Base-by-base conservation (phyloP, 805 yeast species). In the Saturnispora galanensis region DNA sequence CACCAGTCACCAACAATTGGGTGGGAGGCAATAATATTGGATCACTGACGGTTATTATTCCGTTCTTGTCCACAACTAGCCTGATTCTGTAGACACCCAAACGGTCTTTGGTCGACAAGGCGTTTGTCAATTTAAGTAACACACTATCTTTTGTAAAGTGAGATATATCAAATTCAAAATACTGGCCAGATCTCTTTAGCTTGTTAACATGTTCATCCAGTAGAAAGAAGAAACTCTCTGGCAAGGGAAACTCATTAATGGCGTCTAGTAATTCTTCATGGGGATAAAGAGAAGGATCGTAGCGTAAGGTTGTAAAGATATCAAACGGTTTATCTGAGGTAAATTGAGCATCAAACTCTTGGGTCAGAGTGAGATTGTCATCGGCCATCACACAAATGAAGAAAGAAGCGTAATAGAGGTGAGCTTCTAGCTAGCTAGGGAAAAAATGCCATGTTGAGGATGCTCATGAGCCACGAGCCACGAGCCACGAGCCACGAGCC, bases 281-380 rank as follows among this genome's bases (percentile, higher is more conserved):
- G 8, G 46, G 53, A n/a, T 63, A 56, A 42, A 83, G 58, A 9
- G 58, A 52, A 1, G 94, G 90, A 52, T 85, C 94, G 56, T 81
- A 87, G 41, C 96, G 67, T 33, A 87, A 70, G 2, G 95, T 79
- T 34, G 88, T 74, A 28, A 86, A 62, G 12, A 86, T 59, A 50
- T 78, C 74, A 55, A 84, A 79, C 30, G 39, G 63, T 54, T 73
- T 63, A 52, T 84, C 73, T 53, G 73, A 74, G n/a, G 59, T 53
- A 56, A 82, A 75, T 56, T 89, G 88, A 51, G 84, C 93, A 21
- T 67, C 66, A 55, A 84, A 90, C 38, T 80, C 67, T 51, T 77
- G 77, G 64, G 26, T 21, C 26, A 21, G 26, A 21, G 26, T 21
- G 26, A 21, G 6, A 21, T 21, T 5, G 26, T 21, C 26, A 21